Evolutionary conservation across 805 yeast species (phyloP).

Genomic region (Kuraishia borneana): DNA sequence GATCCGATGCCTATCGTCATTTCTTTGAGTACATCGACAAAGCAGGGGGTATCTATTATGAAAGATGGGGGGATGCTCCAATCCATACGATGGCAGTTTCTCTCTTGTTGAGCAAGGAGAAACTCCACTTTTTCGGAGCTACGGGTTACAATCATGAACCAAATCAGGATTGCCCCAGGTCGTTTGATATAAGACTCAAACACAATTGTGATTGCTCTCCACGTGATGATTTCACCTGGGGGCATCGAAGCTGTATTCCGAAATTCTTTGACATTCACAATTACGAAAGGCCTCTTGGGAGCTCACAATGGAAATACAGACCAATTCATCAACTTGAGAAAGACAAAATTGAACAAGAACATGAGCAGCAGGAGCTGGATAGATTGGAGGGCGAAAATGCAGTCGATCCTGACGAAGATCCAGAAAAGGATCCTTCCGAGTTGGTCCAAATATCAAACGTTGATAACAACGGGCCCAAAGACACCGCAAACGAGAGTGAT

Average conservation of each 20-base stretch:
- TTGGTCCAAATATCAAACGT: no score
- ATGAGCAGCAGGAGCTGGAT: conserved; percentile 3
- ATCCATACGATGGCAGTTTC: conserved; percentile 20
- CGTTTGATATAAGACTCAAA: conserved; percentile 27
- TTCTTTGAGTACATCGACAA: conserved; percentile 48
- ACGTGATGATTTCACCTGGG: conserved; percentile 38
- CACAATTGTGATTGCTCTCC: conserved; percentile 43
- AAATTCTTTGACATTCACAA: conserved; percentile 27
- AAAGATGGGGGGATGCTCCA: conserved; percentile 47
- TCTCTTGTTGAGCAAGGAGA: conserved; percentile 13
- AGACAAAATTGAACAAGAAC: conserved; percentile 2
- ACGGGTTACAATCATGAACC: conserved; percentile 48
- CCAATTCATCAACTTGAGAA: conserved; percentile 14
- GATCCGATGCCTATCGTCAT: conserved; percentile 38
- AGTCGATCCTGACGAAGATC: neutral
- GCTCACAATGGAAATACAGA: conserved; percentile 10
- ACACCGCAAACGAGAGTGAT: no score
- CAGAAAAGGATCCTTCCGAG: neutral
- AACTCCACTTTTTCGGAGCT: conserved; percentile 28
- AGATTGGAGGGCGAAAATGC: neutral
- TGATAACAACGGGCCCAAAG: no score
- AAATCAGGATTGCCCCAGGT: conserved; percentile 50
- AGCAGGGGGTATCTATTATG: conserved; percentile 58
- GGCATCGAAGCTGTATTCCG: conserved; percentile 34
- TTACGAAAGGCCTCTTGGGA: conserved; percentile 17